A percentile compares a stretch with the other conserved stretches of the same genome.
These are phyloP conservation scores for Hygrophorus pudorinus DNA, from an alignment of 768 basidiomycete genomes.

Conservation along the genomic window DNA sequence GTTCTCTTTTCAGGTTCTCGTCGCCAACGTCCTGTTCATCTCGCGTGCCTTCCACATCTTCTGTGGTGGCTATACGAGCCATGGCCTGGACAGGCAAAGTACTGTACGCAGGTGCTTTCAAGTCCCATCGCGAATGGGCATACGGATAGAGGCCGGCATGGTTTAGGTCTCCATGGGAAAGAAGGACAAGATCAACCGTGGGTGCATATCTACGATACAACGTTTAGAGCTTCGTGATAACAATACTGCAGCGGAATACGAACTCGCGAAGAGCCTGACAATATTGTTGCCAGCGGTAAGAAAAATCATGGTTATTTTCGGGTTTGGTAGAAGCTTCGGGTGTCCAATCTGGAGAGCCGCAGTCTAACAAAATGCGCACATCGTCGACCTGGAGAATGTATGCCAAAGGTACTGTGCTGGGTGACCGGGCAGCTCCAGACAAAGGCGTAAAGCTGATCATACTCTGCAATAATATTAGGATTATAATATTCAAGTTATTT, in stretches of 20 bases:
- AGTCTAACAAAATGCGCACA: slow-evolving; percentile 86
- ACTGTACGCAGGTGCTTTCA: slow-evolving; percentile 86
- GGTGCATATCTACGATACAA: slow-evolving; percentile 52
- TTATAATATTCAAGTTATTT: not conserved
- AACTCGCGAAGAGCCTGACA: slow-evolving; percentile 60
- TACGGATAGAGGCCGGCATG: slow-evolving; percentile 92
- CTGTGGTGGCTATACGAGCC: slow-evolving; percentile 83
- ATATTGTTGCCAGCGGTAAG: slow-evolving; percentile 57
- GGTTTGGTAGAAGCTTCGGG: slow-evolving; percentile 41
- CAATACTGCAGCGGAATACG: slow-evolving; percentile 17
- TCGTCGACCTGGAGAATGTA: slow-evolving; percentile 94
- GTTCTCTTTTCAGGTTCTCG: slow-evolving; percentile 18
- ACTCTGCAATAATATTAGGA: slow-evolving; percentile 17
- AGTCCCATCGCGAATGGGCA: slow-evolving; percentile 78
- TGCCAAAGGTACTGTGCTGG: slow-evolving; percentile 53
- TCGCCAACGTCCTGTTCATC: slow-evolving; percentile 66
- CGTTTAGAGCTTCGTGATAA: not conserved
- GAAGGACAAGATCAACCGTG: slow-evolving; percentile 78
- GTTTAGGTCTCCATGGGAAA: slow-evolving; percentile 87
- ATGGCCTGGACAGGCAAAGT: slow-evolving; percentile 94
- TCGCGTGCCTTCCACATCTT: slow-evolving; percentile 76
- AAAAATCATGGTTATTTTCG: slow-evolving; percentile 22
- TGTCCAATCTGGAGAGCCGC: slow-evolving; percentile 84
- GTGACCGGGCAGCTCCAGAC: slow-evolving; percentile 70
- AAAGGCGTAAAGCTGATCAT: slow-evolving; percentile 97